Percentiles rank a stretch among this genome's conserved stretches.
Evolutionary conservation across 805 yeast genomes (phyloP).

Genomic region (Saccharomyces mikatae): DNA sequence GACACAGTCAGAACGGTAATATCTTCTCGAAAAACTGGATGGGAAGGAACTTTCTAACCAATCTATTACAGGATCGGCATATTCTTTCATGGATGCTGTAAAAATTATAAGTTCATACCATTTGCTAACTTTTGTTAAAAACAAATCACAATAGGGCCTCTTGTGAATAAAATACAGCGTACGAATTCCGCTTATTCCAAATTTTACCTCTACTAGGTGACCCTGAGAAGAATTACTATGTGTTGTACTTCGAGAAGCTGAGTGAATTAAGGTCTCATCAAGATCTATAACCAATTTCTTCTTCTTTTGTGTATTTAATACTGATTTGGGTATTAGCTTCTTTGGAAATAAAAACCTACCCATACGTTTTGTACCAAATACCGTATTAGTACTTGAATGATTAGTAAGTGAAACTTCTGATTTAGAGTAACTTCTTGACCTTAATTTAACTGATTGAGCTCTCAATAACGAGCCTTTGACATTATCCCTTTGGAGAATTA

Average conservation of each 20-base stretch:
- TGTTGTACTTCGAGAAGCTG: constrained; percentile 54
- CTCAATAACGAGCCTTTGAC: constrained; percentile 27
- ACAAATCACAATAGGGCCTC: constrained; percentile 84
- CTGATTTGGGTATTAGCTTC: constrained; percentile 34
- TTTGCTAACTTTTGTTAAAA: constrained; percentile 63
- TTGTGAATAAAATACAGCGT: constrained; percentile 85
- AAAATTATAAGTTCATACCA: constrained; percentile 89
- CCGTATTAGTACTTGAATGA: constrained; percentile 15
- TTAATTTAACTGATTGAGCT: constrained; percentile 6
- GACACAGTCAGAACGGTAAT: constrained; percentile 74
- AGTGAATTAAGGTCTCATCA: constrained; percentile 92
- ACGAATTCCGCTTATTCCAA: constrained; percentile 50
- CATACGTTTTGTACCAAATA: constrained; percentile 27
- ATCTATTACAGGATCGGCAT: constrained; percentile 95
- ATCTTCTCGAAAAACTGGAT: constrained; percentile 48
- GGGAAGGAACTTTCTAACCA: constrained; percentile 64
- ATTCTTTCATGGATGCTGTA: constrained; percentile 90
- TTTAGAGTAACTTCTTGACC: neutral
- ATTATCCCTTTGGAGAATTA: constrained; percentile 24
- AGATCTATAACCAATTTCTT: constrained; percentile 76
- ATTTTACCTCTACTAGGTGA: constrained; percentile 75
- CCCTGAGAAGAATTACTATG: constrained; percentile 32
- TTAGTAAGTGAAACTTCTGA: constrained; percentile 10
- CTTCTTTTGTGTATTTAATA: constrained; percentile 29
- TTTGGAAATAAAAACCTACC: constrained; percentile 39